phyloP scores from a whole-genome alignment of 495 filamentous ascomycete genomes.

The Daldinia vernicosa region DNA sequence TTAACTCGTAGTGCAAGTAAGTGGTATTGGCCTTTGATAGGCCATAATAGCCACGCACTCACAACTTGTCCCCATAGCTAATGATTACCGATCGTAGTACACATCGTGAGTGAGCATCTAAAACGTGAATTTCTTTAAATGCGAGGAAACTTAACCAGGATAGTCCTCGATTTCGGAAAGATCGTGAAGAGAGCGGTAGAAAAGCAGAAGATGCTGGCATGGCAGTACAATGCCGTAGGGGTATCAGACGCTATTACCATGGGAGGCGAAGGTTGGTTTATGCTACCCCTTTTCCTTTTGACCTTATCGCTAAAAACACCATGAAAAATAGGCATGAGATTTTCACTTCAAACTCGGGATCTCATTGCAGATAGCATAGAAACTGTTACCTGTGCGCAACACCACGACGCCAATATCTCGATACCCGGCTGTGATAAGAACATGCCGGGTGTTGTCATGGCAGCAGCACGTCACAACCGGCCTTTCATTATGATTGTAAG shows the following conservation, averaged over 20 bases:
- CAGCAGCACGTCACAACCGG: conserved; percentile 85
- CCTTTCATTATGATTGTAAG: conserved; percentile 70
- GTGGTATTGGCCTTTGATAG: conserved; percentile 28
- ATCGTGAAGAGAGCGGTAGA: conserved; percentile 85
- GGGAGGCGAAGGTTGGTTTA: conserved; percentile 82
- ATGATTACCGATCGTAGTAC: conserved; percentile 49
- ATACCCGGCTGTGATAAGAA: conserved; percentile 99
- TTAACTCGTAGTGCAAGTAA: conserved; percentile 56
- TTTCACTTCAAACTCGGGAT: conserved; percentile 93
- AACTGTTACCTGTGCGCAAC: conserved; percentile 86
- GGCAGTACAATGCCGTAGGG: conserved; percentile 94
- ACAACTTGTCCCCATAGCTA: not conserved
- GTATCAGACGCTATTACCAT: conserved; percentile 96
- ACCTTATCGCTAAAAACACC: conserved; percentile 29
- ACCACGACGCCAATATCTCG: conserved; percentile 92
- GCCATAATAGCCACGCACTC: conserved; percentile 10
- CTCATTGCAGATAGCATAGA: conserved; percentile 97
- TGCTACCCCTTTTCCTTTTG: not conserved
- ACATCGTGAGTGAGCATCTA: conserved; percentile 52
- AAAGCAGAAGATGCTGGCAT: conserved; percentile 88
- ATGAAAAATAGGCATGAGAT: conserved; percentile 83
- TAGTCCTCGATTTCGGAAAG: conserved; percentile 87
- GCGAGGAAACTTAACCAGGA: conserved; percentile 26
- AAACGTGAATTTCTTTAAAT: not conserved
- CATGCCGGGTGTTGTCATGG: conserved; percentile 84